phyloP scores from a whole-genome alignment of 176 grass and related monocot genomes.

The Chrysopogon serrulatus region DNA sequence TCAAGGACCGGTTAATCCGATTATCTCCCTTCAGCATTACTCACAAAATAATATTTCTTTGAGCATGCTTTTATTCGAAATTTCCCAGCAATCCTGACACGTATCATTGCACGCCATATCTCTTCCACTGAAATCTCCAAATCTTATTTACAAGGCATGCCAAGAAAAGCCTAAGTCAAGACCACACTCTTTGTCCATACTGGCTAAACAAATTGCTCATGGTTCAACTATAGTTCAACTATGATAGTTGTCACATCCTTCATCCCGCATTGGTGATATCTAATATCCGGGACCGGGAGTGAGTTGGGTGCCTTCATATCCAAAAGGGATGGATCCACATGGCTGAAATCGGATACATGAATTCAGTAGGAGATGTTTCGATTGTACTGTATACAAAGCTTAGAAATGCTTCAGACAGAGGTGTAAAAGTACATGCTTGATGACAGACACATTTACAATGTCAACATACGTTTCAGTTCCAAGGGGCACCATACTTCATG shows the following conservation, averaged over 20 bases:
- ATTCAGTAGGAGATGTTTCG: background rate
- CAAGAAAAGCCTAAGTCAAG: background rate
- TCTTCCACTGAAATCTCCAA: background rate
- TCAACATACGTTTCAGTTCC: constrained; percentile 36
- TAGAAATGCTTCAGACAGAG: background rate
- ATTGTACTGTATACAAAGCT: background rate
- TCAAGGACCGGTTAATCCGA: background rate
- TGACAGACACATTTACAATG: constrained; percentile 19
- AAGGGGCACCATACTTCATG: constrained; percentile 44
- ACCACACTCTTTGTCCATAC: background rate
- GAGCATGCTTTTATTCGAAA: background rate
- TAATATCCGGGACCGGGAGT: background rate
- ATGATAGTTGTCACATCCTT: background rate
- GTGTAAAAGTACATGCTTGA: background rate
- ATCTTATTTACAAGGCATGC: background rate
- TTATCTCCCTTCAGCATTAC: background rate
- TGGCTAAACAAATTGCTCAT: background rate
- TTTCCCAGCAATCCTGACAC: background rate
- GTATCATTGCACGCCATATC: background rate
- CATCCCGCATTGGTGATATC: background rate
- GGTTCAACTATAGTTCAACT: too few species aligned
- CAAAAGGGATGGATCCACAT: background rate
- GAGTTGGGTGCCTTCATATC: background rate
- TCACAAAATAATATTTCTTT: background rate
- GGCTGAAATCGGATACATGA: background rate